Evolutionary conservation across 768 basidiomycete genomes (phyloP), one percentile per base, ranked within the genome.

Genomic region (Coprinopsis strossmayeri): DNA sequence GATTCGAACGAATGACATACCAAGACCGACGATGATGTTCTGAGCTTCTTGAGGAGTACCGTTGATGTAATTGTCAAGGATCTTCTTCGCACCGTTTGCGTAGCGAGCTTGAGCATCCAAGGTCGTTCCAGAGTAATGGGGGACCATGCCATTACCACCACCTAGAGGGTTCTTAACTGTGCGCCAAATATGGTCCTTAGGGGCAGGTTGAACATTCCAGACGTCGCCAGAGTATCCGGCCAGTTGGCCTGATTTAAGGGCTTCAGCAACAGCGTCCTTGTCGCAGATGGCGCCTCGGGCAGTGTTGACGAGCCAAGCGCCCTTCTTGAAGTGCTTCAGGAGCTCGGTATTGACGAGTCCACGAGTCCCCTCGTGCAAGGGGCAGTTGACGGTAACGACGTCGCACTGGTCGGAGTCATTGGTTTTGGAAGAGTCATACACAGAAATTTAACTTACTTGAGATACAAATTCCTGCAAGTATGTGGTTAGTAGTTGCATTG

Each of bases 221-320:
- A 91, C 87, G 66, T 91, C 87, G 57, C 77, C 75, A 38, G 73
- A 55, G 54, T 77, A 77, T 24, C 84, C 91, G 48, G 69, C 64
- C 53, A 94, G 64, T 25, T 89, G 86, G 15, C 91, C 91, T 45
- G 76, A 81, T 69, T 78, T 73, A 48, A 95, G 63, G 11, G 91
- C 90, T 0, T 63, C 81, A 3, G 84, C 82, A 51, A 94, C 84
- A 35, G 81, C 90, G 53, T 91, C 81, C 55, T 81, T 81, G 67
- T 90, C 83, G 62, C 87, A 91, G 59, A 95, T 91, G 34, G 92
- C 92, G 37, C 92, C 92, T 56, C 91, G 88, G 45, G 90, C 89
- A 24, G 90, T 91, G 78, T 95, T 95, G 61, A 95, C 84, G 58
- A 94, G 79, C 86, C 87, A 92, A 13, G 91, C 79, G 42, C 90